Conservation (phyloP, 164 flowering plant genomes). For the Macadamia integrifolia region DNA sequence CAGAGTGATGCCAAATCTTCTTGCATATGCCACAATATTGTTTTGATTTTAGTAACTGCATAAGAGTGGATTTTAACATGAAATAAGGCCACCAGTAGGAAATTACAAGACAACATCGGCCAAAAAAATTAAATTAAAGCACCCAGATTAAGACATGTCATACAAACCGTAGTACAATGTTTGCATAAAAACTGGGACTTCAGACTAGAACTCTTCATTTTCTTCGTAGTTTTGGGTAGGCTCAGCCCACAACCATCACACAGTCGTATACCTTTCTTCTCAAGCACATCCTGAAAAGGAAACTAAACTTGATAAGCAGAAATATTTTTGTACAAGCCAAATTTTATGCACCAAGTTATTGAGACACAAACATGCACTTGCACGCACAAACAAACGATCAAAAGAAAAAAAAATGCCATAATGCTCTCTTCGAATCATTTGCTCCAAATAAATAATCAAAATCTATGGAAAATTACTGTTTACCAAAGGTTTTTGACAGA, state of each 20-base stretch:
- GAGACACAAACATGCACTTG: neutral
- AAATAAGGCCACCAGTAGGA: neutral
- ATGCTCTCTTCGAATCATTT: too few relatives aligned
- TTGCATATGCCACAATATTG: conserved; percentile 97
- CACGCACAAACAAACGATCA: neutral
- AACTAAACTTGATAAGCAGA: conserved; percentile 1
- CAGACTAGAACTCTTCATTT: conserved; percentile 28
- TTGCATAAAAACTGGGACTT: conserved; percentile 51
- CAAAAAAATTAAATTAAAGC: neutral
- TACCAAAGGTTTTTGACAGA: too few relatives aligned
- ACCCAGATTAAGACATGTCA: conserved; percentile 4
- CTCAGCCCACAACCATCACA: conserved; percentile 71
- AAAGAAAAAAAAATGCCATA: neutral
- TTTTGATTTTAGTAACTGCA: conserved; percentile 70
- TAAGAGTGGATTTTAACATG: conserved; percentile 1
- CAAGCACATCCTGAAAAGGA: conserved; percentile 33
- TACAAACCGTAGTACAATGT: conserved; percentile 69
- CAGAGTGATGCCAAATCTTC: conserved; percentile 85
- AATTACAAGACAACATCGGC: neutral
- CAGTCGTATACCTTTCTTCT: conserved; percentile 26
- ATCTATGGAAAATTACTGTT: too few relatives aligned
- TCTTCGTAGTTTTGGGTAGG: conserved; percentile 52
- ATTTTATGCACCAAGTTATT: neutral
- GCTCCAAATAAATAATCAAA: too few relatives aligned
- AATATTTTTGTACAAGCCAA: neutral